Conservation (phyloP, 176 grass and related monocot species). For the Eleusine indica region DNA sequence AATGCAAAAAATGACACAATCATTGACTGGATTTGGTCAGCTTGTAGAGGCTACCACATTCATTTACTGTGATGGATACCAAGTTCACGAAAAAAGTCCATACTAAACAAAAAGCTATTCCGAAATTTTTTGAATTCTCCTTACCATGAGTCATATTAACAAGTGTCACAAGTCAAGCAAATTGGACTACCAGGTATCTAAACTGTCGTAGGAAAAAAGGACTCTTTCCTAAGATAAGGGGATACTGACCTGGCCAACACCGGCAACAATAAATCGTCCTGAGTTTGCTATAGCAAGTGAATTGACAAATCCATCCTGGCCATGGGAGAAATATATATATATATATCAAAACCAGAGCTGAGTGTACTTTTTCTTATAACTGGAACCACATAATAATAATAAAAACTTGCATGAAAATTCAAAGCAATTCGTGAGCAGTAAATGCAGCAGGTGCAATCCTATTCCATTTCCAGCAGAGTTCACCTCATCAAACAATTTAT, state of each 20-base stretch:
- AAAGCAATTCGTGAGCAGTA: neutral
- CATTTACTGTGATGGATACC: neutral
- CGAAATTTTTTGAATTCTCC: neutral
- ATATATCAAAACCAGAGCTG: neutral
- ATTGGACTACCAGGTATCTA: neutral
- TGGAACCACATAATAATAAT: neutral
- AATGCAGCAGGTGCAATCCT: neutral
- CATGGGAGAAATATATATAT: neutral
- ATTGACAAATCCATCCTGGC: slow-evolving; percentile 82
- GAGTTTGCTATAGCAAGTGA: slow-evolving; percentile 76
- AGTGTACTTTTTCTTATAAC: neutral
- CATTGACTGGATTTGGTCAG: neutral
- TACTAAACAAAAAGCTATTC: neutral
- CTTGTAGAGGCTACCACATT: neutral
- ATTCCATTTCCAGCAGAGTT: too few species aligned
- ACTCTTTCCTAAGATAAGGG: neutral
- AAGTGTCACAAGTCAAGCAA: neutral
- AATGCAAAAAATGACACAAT: neutral
- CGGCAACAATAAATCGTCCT: slow-evolving; percentile 80
- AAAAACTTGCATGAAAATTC: neutral
- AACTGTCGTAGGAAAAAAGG: neutral
- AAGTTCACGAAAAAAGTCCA: neutral
- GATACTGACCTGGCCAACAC: slow-evolving; percentile 74
- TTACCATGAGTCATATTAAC: neutral
- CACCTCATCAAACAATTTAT: neutral